phyloP scores from a whole-genome alignment of 345 rosid genomes.

The Theobroma cacao region DNA sequence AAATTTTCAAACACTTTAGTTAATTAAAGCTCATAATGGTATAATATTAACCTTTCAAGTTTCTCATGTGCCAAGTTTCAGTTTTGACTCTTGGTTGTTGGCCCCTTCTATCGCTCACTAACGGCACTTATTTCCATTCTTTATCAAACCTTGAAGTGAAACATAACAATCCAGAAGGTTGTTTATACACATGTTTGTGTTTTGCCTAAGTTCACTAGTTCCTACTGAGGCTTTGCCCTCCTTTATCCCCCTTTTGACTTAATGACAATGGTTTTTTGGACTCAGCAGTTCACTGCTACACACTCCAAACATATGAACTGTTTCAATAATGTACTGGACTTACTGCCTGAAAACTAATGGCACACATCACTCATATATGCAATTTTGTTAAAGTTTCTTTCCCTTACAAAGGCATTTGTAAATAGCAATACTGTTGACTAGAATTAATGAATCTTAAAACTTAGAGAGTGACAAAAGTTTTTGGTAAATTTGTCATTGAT shows the following conservation, averaged over 20 bases:
- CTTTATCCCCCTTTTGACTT: too few relatives aligned
- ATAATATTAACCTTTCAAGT: background rate
- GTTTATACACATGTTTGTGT: background rate
- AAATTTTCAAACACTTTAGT: background rate
- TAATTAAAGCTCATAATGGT: background rate
- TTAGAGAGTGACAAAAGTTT: slow-evolving; percentile 2
- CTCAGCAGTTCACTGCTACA: too few relatives aligned
- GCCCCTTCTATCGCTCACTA: background rate
- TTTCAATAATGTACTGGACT: background rate
- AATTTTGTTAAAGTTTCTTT: background rate
- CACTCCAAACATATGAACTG: background rate
- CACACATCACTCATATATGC: background rate
- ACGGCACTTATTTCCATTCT: background rate
- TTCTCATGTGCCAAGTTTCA: background rate
- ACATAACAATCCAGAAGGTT: background rate
- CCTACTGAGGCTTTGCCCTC: background rate
- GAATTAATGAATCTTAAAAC: background rate
- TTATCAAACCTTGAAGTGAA: background rate
- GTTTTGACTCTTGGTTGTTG: background rate
- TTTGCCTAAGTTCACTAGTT: background rate
- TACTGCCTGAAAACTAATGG: background rate
- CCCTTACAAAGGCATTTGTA: background rate
- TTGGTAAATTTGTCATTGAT: background rate
- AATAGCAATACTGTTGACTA: background rate
- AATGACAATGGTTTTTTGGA: too few relatives aligned